Conservation (phyloP, 164 flowering plant species). For the Vitis rupestris region DNA sequence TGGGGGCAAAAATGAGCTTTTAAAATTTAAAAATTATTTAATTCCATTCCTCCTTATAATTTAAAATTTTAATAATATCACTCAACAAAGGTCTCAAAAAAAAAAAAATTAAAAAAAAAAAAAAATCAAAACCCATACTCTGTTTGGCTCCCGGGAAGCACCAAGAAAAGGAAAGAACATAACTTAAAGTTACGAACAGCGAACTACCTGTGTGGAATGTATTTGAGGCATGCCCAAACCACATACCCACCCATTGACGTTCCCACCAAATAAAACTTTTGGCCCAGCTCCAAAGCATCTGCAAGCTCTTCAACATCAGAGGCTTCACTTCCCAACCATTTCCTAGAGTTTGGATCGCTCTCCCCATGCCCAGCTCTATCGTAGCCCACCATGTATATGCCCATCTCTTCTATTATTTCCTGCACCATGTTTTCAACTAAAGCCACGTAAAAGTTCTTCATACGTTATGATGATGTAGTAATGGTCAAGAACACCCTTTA, state of each 20-base stretch:
- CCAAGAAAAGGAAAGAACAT: no score
- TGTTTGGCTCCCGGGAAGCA: no score
- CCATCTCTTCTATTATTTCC: slow-evolving; percentile 6
- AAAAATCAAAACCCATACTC: no score
- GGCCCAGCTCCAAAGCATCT: slow-evolving; percentile 8
- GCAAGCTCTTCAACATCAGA: slow-evolving; percentile 15
- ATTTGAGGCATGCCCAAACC: slow-evolving; percentile 10
- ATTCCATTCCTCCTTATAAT: no score
- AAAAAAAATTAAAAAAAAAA: no score
- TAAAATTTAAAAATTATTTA: no score
- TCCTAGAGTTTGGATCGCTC: slow-evolving; percentile 7
- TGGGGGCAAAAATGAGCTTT: no score
- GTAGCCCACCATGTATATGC: not conserved
- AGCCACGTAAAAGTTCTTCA: not conserved
- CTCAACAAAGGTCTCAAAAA: no score
- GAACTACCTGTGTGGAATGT: slow-evolving; percentile 8
- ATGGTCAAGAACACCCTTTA: no score
- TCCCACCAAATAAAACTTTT: slow-evolving; percentile 12
- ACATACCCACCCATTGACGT: slow-evolving; percentile 13
- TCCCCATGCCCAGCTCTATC: slow-evolving; percentile 17
- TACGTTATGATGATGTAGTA: no score
- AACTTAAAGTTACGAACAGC: no score
- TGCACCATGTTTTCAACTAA: not conserved
- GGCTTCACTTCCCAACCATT: not conserved
- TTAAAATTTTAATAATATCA: no score